phyloP scores from a whole-genome alignment of 2,329 filamentous ascomycete species.

The Epichloe aotearoae region DNA sequence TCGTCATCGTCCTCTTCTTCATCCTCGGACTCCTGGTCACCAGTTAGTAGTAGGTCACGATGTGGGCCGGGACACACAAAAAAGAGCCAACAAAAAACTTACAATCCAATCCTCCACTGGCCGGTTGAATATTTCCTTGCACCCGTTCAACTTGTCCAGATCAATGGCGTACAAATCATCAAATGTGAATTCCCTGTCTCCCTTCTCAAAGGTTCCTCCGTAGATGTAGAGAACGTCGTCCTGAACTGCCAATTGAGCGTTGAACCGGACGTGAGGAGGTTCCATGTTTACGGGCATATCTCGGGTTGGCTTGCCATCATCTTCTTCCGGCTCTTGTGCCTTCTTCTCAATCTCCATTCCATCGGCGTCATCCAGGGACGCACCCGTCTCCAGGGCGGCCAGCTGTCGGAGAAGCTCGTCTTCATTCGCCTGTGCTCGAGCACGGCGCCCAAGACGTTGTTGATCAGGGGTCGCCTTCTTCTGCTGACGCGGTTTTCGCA shows the following conservation, averaged over 20 bases:
- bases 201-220: conserved; percentile 89
- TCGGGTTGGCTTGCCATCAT: conserved; percentile 44
- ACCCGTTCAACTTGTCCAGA: conserved; percentile 87
- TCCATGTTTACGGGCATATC: conserved; percentile 60
- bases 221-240: conserved; percentile 90
- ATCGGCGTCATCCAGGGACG: conserved; percentile 41
- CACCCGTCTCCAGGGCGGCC: conserved; percentile 68
- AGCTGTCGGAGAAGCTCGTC: conserved; percentile 81
- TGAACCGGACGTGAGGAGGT: conserved; percentile 82
- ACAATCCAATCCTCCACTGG: conserved; percentile 76
- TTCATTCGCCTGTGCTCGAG: conserved; percentile 78
- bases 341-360: conserved; percentile 37
- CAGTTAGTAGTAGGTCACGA: background rate
- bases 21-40: conserved; percentile 40
- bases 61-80: background rate
- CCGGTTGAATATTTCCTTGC: conserved; percentile 77
- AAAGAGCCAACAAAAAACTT: conserved; percentile 16
- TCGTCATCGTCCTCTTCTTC: conserved; percentile 26
- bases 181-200: conserved; percentile 88
- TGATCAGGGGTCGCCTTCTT: conserved; percentile 42
- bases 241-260: conserved; percentile 79
- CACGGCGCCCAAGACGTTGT: conserved; percentile 46
- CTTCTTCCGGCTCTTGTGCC: conserved; percentile 37
- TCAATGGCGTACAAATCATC: conserved; percentile 91
- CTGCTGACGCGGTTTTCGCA: conserved; percentile 60